These are phyloP conservation scores for Citrus trifoliata DNA, from an alignment of 345 rosid species.

Conservation along the genomic window DNA sequence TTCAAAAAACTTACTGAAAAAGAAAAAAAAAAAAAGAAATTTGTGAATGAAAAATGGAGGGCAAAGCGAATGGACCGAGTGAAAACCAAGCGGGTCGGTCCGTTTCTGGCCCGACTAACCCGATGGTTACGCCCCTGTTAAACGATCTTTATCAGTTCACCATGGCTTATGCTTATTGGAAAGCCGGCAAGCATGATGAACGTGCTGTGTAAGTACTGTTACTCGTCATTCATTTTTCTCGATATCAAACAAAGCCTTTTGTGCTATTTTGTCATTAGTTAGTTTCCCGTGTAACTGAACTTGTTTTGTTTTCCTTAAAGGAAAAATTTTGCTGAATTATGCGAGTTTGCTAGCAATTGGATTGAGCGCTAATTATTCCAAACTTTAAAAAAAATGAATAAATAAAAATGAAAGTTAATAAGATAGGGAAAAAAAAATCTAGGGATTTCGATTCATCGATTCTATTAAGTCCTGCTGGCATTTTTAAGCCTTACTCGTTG, in stretches of 20 bases:
- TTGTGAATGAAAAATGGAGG: slow-evolving; percentile 24
- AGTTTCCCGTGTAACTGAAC: neutral
- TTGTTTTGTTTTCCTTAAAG: neutral
- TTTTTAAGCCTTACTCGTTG: neutral
- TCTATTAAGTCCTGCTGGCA: neutral
- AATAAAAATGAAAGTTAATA: neutral
- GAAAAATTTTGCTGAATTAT: neutral
- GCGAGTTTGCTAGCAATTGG: neutral
- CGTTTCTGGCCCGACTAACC: slow-evolving; percentile 67
- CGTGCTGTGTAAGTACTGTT: slow-evolving; percentile 59
- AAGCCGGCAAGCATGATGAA: slow-evolving; percentile 81
- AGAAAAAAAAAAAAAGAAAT: neutral
- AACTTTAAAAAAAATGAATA: too few species aligned
- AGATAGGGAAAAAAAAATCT: neutral
- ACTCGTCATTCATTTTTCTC: neutral
- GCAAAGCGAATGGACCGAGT: slow-evolving; percentile 26
- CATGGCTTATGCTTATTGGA: slow-evolving; percentile 99
- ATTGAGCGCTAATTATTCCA: neutral
- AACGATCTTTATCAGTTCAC: slow-evolving; percentile 98
- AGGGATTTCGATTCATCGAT: neutral
- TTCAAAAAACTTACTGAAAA: neutral
- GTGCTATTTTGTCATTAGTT: neutral
- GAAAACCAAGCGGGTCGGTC: slow-evolving; percentile 34
- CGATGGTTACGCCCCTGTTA: slow-evolving; percentile 92
- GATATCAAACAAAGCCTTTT: neutral